phyloP scores from a whole-genome alignment of 768 basidiomycete genomes.

The Crucibulum laeve region DNA sequence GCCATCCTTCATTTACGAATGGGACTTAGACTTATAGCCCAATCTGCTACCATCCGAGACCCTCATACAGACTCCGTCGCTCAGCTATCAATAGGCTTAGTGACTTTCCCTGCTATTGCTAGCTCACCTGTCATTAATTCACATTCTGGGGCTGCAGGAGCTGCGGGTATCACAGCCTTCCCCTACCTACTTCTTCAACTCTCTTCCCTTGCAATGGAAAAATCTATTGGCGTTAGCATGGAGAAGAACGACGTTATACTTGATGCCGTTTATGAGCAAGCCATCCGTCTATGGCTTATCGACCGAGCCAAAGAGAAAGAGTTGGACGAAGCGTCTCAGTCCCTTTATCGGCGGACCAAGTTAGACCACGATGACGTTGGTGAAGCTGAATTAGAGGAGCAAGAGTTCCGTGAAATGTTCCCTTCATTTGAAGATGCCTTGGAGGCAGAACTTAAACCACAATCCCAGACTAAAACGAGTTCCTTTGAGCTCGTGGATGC shows the following conservation, averaged over 20 bases:
- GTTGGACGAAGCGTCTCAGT: constrained; percentile 56
- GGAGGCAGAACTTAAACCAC: constrained; percentile 14
- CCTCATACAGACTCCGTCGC: constrained; percentile 15
- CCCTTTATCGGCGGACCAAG: constrained; percentile 70
- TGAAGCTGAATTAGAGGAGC: constrained; percentile 77
- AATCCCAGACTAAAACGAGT: background rate
- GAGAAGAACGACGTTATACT: constrained; percentile 29
- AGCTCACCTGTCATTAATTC: constrained; percentile 33
- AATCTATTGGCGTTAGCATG: constrained; percentile 33
- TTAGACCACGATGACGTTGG: constrained; percentile 47
- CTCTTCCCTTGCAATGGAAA: constrained; percentile 41
- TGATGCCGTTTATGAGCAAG: constrained; percentile 59
- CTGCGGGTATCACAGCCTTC: constrained; percentile 29
- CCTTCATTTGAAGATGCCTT: constrained; percentile 73
- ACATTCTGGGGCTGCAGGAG: constrained; percentile 16
- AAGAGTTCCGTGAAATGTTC: constrained; percentile 81
- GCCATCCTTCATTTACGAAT: constrained; percentile 65
- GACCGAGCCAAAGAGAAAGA: constrained; percentile 71
- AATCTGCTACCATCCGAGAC: constrained; percentile 11
- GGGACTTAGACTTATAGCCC: constrained; percentile 56
- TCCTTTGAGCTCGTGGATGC: constrained; percentile 4
- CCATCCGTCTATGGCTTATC: constrained; percentile 77
- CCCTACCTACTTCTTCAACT: constrained; percentile 43
- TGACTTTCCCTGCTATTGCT: constrained; percentile 50
- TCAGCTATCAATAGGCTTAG: constrained; percentile 28